A percentile compares a stretch with the other conserved stretches of the same genome.
These are phyloP conservation scores for Eucalyptus rudis DNA, from an alignment of 345 rosid genomes.

Conservation along the genomic window DNA sequence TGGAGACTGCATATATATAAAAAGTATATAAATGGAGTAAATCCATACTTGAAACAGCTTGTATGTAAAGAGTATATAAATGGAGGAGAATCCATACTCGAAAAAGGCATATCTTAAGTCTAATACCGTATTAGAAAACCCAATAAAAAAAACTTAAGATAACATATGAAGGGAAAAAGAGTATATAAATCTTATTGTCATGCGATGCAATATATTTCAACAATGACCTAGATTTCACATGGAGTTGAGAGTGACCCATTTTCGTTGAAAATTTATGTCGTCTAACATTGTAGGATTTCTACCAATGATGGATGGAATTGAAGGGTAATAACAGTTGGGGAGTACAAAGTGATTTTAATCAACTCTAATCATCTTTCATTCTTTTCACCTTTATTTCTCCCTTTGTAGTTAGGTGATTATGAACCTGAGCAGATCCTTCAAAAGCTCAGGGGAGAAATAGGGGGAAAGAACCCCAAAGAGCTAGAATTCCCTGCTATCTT, in stretches of 20 bases:
- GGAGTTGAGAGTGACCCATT: not conserved
- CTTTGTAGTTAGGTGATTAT: not conserved
- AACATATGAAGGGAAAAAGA: not conserved
- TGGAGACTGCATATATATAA: fast-evolving
- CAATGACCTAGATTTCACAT: not conserved
- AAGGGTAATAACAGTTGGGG: not conserved
- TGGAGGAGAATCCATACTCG: fast-evolving
- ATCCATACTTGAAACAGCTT: fast-evolving
- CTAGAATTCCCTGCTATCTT: too few species aligned
- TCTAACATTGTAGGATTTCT: not conserved
- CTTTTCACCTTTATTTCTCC: not conserved
- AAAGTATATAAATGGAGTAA: not conserved
- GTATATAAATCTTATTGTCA: not conserved
- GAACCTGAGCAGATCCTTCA: fast-evolving
- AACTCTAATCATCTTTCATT: not conserved
- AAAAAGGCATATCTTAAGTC: fast-evolving
- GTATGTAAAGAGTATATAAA: not conserved
- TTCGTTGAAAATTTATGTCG: not conserved
- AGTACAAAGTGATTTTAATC: not conserved
- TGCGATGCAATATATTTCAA: not conserved
- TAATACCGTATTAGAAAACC: not conserved
- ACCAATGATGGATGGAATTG: not conserved
- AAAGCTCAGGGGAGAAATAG: too few species aligned
- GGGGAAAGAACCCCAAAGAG: too few species aligned
- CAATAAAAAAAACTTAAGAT: not conserved